phyloP scores from a whole-genome alignment of 2,329 filamentous ascomycete species.

The Ophiocordyceps sinensis region DNA sequence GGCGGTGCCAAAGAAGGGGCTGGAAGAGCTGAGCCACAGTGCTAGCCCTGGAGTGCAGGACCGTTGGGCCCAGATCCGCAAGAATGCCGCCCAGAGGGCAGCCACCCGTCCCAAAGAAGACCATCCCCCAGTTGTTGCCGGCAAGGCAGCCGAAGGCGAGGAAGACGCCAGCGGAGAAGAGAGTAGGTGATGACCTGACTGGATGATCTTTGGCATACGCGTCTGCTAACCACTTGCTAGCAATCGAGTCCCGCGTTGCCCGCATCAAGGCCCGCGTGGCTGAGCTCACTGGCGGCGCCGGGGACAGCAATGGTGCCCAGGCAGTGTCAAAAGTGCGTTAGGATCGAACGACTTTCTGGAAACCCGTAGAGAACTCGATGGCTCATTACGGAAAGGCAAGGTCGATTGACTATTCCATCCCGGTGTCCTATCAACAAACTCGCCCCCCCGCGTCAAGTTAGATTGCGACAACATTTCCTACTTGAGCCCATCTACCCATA shows the following conservation, averaged over 20 bases:
- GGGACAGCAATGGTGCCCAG: conserved; percentile 30
- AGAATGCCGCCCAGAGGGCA: conserved; percentile 79
- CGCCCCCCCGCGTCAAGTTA: not conserved
- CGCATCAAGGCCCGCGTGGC: conserved; percentile 96
- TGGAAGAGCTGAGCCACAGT: conserved; percentile 19
- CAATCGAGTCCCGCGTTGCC: conserved; percentile 90
- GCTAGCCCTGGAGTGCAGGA: conserved; percentile 38
- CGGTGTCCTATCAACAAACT: not conserved
- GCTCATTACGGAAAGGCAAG: not conserved
- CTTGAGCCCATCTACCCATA: conserved; percentile 1
- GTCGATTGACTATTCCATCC: not conserved
- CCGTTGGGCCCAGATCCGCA: conserved; percentile 90
- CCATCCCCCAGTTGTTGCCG: conserved; percentile 41
- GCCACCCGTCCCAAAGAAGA: conserved; percentile 45
- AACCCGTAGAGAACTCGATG: not conserved
- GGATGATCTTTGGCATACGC: not conserved
- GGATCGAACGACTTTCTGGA: conserved; percentile 3
- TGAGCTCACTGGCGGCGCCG: conserved; percentile 78
- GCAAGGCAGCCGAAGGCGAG: conserved; percentile 47
- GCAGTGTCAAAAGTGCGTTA: conserved; percentile 9
- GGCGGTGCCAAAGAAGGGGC: conserved; percentile 10
- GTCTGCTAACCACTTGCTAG: conserved; percentile 29
- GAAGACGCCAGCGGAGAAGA: conserved; percentile 94
- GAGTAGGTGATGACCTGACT: conserved; percentile 45
- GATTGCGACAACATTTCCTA: not conserved